These are phyloP conservation scores for Daldinia caldariorum DNA, from an alignment of 495 filamentous ascomycete species.

Conservation along the genomic window DNA sequence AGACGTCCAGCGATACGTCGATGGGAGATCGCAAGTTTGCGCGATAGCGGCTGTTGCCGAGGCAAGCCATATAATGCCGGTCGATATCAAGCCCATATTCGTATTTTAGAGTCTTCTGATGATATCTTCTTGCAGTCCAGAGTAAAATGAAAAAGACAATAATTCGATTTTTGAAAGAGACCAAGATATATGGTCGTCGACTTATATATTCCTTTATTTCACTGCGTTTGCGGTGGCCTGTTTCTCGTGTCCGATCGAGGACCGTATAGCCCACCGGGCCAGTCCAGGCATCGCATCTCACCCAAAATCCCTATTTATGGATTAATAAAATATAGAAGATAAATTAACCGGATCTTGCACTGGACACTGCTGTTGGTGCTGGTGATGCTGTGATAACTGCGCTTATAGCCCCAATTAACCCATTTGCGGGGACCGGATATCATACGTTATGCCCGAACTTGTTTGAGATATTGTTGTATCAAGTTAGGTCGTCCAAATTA, in stretches of 20 bases:
- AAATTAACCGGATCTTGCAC: not conserved
- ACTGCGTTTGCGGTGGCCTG: not conserved
- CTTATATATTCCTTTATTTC: not conserved
- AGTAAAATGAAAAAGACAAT: not conserved
- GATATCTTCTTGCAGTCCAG: slow-evolving; percentile 2
- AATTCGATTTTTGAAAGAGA: not conserved
- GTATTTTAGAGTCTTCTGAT: slow-evolving; percentile 22
- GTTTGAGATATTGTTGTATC: too few species aligned
- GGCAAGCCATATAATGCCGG: slow-evolving; percentile 35
- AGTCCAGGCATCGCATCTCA: not conserved
- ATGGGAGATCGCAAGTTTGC: slow-evolving; percentile 61
- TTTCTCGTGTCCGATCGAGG: not conserved
- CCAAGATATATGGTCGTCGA: not conserved
- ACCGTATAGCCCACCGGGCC: not conserved
- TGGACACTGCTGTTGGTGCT: not conserved
- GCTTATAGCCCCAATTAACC: not conserved
- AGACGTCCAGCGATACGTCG: slow-evolving; percentile 66
- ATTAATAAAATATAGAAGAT: not conserved
- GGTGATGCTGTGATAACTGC: not conserved
- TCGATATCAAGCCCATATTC: slow-evolving; percentile 3
- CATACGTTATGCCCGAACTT: not conserved
- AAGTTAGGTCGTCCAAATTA: too few species aligned
- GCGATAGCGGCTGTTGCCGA: slow-evolving; percentile 34
- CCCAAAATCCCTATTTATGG: not conserved
- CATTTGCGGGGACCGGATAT: not conserved